phyloP scores from a whole-genome alignment of 192 early-diverging fungal genomes.

The Lobosporangium transversale region DNA sequence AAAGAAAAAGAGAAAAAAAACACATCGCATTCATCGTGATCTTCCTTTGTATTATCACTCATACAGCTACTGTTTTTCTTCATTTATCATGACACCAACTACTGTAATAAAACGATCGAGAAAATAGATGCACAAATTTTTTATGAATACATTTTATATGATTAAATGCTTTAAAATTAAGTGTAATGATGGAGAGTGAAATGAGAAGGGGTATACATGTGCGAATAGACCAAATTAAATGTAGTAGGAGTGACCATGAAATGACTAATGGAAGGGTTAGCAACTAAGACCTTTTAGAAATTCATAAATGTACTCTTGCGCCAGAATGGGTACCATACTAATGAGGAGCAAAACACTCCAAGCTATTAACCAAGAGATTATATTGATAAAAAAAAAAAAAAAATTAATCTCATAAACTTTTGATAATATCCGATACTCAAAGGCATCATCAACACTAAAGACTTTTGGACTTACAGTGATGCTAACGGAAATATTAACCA shows the following conservation, averaged over 20 bases:
- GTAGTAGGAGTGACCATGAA: too few relatives aligned
- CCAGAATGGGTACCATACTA: conserved; percentile 50
- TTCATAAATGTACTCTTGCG: conserved; percentile 54
- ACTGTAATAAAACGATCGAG: too few relatives aligned
- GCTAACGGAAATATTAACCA: conserved; percentile 68
- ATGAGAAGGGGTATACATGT: too few relatives aligned
- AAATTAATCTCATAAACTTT: not conserved
- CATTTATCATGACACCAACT: too few relatives aligned
- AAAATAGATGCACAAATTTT: too few relatives aligned
- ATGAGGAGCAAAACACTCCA: conserved; percentile 38
- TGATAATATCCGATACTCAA: not conserved
- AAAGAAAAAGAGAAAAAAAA: not conserved
- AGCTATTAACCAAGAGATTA: conserved; percentile 6
- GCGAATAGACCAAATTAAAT: too few relatives aligned
- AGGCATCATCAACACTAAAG: too few relatives aligned
- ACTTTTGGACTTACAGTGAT: conserved; percentile 67
- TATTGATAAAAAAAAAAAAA: not conserved
- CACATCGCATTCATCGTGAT: not conserved
- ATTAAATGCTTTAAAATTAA: too few relatives aligned
- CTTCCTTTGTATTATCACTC: not conserved
- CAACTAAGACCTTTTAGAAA: too few relatives aligned
- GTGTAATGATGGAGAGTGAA: too few relatives aligned
- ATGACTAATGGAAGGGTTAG: too few relatives aligned
- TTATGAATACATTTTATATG: too few relatives aligned
- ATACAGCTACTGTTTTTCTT: not conserved